A percentile compares a stretch with the other conserved stretches of the same genome.
These are phyloP conservation scores for Sordariomycetes sp. DNA, from an alignment of 2,329 filamentous ascomycete species.

Conservation along the genomic window DNA sequence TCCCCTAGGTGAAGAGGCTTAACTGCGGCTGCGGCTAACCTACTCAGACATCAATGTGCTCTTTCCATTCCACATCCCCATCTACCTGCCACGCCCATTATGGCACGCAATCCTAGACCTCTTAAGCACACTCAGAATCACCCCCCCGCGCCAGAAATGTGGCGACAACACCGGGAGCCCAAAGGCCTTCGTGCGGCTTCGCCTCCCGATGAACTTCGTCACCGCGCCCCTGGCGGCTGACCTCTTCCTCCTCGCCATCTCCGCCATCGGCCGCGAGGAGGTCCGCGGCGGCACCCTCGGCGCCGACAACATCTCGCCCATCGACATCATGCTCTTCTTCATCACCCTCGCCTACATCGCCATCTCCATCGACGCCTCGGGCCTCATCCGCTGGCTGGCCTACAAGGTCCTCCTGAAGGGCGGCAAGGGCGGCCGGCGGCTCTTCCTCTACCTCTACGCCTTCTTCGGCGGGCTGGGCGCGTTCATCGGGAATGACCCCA, in stretches of 20 bases:
- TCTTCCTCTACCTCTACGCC: slow-evolving; percentile 63
- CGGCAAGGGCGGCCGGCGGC: slow-evolving; percentile 52
- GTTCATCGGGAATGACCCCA: slow-evolving; percentile 66
- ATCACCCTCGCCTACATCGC: slow-evolving; percentile 65
- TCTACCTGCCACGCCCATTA: slow-evolving; percentile 44
- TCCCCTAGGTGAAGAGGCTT: too few relatives aligned
- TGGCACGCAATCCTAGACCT: slow-evolving; percentile 30
- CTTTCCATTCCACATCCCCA: slow-evolving; percentile 55
- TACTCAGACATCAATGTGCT: slow-evolving; percentile 54
- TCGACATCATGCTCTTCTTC: slow-evolving; percentile 69
- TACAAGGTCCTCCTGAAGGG: slow-evolving; percentile 61
- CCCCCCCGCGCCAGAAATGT: slow-evolving; percentile 26
- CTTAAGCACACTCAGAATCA: slow-evolving; percentile 32
- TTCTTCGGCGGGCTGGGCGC: slow-evolving; percentile 61
- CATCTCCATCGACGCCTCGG: slow-evolving; percentile 67
- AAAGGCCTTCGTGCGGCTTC: slow-evolving; percentile 34
- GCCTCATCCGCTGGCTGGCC: slow-evolving; percentile 58
- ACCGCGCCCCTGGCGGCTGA: slow-evolving; percentile 62
- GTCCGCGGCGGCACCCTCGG: slow-evolving; percentile 60
- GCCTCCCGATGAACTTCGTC: slow-evolving; percentile 58
- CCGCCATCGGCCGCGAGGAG: slow-evolving; percentile 55
- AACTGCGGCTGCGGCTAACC: background rate
- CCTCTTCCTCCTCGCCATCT: slow-evolving; percentile 59
- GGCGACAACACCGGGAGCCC: slow-evolving; percentile 15
- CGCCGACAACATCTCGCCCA: slow-evolving; percentile 52